Evolutionary conservation across 805 yeast genomes (phyloP), one percentile per base, ranked within the genome.

Genomic region (Starmerella potacharoeniae): DNA sequence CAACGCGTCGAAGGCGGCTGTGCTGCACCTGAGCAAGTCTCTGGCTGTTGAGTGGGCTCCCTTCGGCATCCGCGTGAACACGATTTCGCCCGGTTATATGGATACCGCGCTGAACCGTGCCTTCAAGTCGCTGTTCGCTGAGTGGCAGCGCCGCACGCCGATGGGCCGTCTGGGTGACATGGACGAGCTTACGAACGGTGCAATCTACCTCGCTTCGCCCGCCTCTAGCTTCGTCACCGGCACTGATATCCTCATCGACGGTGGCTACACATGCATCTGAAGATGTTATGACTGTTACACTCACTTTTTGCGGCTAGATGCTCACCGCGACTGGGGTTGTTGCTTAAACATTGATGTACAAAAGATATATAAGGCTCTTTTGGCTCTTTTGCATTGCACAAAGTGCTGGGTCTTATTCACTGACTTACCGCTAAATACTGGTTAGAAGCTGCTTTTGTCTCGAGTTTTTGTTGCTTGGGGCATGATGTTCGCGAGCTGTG

Each of bases 41-140:
- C 75, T 81, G 61, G 84, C 86, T 35, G 81, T 83, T 57, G 86
- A 81, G 69, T 81, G 86, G 86, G 86, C 86, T 52, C 79, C 78
- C 57, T 77, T 77, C 73, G 76, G 76, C 67, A 81, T 80, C 64
- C 75, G 86, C 62, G 83, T 81, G 63, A 81, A 82, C 75, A 75
- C 84, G 52, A 76, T 81, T 66, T 76, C 82, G 37, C 86, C 86
- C 17, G 86, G 86, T 35, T 82, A 81, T 73, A 81, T 81, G 70
- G 82, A 80, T 66, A 82, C 86, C 33, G 84, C 85, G 31, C 77
- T 81, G 69, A 82, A 83, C 67, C 76, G 79, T 62, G 74, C 82
- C 59, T 82, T 78, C 62, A 67, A 76, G 49, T 75, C 80, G 35
- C 62, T 72, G 56, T 73, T 73, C 65, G 59, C 63, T 49, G 80